Evolutionary conservation across 2,329 filamentous ascomycete species (phyloP).

Genomic region (Penicillium sp.): DNA sequence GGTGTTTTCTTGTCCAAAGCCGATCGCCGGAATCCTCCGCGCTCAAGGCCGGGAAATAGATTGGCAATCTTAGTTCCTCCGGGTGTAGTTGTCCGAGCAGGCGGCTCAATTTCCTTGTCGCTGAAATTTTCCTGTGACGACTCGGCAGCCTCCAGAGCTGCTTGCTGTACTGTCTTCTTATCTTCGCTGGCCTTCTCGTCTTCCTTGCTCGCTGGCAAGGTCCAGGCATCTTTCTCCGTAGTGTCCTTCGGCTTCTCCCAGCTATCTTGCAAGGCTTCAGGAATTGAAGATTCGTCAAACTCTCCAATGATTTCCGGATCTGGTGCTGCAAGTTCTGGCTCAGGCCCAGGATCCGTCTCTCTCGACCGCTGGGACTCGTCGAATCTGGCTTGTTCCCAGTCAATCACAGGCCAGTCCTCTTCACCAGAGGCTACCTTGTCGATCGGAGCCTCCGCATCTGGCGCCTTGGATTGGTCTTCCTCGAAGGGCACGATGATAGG

Average conservation of each 20-base stretch:
- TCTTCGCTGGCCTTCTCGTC: constrained; percentile 33
- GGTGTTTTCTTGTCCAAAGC: constrained; percentile 19
- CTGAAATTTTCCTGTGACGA: constrained; percentile 6
- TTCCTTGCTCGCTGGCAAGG: constrained; percentile 23
- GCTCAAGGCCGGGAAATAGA: constrained; percentile 38
- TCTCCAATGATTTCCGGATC: constrained; percentile 26
- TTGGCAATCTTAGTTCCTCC: constrained; percentile 31
- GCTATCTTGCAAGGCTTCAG: constrained; percentile 22
- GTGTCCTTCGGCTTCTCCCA: neutral
- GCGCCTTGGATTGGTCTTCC: constrained; percentile 1
- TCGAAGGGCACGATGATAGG: constrained; percentile 7
- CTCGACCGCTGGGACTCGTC: constrained; percentile 23
- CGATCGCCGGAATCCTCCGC: constrained; percentile 31
- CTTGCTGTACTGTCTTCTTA: constrained; percentile 28
- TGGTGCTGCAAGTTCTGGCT: constrained; percentile 19
- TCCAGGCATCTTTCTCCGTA: constrained; percentile 13
- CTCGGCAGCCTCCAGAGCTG: constrained; percentile 6
- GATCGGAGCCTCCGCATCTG: constrained; percentile 1
- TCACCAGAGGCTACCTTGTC: constrained; percentile 23
- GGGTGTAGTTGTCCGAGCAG: constrained; percentile 19
- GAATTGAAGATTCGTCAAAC: constrained; percentile 28
- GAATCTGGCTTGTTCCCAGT: constrained; percentile 33
- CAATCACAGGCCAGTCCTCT: constrained; percentile 39
- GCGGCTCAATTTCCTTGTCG: constrained; percentile 24
- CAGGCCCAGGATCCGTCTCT: constrained; percentile 23